phyloP scores from a whole-genome alignment of 2,329 filamentous ascomycete genomes.

The Thyridium curvatum region DNA sequence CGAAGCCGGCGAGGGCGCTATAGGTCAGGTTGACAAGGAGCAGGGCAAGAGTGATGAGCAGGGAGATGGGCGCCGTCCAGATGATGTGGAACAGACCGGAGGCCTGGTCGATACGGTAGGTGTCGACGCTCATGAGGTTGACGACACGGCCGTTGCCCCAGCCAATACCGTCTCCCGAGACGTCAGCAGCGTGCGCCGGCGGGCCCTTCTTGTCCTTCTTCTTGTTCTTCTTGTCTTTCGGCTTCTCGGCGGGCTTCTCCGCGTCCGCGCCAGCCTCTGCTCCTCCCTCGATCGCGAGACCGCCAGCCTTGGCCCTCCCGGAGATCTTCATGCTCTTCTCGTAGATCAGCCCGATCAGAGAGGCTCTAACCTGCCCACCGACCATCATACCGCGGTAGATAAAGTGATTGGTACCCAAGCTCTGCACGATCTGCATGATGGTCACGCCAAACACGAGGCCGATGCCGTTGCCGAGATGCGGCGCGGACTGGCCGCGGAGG shows the following conservation, averaged over 20 bases:
- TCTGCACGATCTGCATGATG: constrained; percentile 77
- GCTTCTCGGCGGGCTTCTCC: constrained; percentile 38
- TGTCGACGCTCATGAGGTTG: constrained; percentile 93
- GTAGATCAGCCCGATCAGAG: constrained; percentile 81
- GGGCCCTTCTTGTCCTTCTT: constrained; percentile 32
- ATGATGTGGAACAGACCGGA: constrained; percentile 84
- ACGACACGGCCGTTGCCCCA: constrained; percentile 92
- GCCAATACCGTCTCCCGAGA: constrained; percentile 66
- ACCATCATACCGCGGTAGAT: constrained; percentile 90
- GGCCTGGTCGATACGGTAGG: constrained; percentile 85
- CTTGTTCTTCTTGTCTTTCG: constrained; percentile 14
- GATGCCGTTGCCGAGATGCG: constrained; percentile 68
- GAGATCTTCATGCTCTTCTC: constrained; percentile 90
- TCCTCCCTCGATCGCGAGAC: constrained; percentile 31
- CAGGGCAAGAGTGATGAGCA: constrained; percentile 71
- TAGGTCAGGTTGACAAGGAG: constrained; percentile 85
- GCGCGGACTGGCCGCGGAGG: constrained; percentile 41
- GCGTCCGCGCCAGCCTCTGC: constrained; percentile 42
- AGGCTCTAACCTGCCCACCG: constrained; percentile 75
- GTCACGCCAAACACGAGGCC: constrained; percentile 82
- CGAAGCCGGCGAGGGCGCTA: constrained; percentile 84
- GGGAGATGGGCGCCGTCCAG: constrained; percentile 79
- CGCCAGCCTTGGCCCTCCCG: constrained; percentile 80
- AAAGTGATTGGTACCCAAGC: constrained; percentile 80
- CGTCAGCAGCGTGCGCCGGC: constrained; percentile 34